These are phyloP conservation scores for Diplodia sapinea DNA, from an alignment of 2,329 filamentous ascomycete genomes.

Conservation along the genomic window DNA sequence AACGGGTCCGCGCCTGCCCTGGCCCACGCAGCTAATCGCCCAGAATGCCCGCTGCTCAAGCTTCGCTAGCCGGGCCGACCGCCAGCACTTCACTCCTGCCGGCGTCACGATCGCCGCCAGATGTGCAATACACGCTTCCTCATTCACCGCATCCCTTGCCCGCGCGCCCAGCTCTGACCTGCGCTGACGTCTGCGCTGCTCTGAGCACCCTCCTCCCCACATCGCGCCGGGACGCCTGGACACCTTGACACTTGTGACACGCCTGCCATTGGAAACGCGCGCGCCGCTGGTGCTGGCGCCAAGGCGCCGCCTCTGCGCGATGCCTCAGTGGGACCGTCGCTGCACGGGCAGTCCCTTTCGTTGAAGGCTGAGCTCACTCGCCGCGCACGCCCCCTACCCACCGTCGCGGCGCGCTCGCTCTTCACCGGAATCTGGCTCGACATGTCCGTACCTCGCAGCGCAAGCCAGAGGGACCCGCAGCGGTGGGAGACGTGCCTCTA, in stretches of 20 bases:
- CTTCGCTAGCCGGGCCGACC: slow-evolving; percentile 20
- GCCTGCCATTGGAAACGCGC: slow-evolving; percentile 17
- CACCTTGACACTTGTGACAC: slow-evolving; percentile 22
- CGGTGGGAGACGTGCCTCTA: slow-evolving; percentile 14
- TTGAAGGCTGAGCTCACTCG: not conserved
- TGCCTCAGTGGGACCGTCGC: not conserved
- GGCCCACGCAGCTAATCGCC: not conserved
- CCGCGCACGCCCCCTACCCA: not conserved
- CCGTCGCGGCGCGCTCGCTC: not conserved
- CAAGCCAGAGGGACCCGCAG: not conserved
- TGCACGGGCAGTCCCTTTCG: not conserved
- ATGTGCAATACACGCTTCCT: slow-evolving; percentile 27
- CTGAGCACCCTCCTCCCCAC: slow-evolving; percentile 2
- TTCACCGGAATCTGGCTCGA: slow-evolving; percentile 6
- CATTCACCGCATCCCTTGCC: slow-evolving; percentile 21
- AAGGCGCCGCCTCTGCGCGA: not conserved
- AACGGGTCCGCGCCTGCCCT: slow-evolving; percentile 7
- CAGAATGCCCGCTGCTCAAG: slow-evolving; percentile 12
- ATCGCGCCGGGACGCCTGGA: not conserved
- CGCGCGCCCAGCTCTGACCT: slow-evolving; percentile 3
- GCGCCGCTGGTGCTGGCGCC: not conserved
- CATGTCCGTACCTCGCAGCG: not conserved
- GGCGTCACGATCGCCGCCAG: slow-evolving; percentile 23
- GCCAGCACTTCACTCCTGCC: not conserved
- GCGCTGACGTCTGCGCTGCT: slow-evolving; percentile 11